Base-by-base conservation (phyloP, 176 grass and related monocot genomes). In the Rhynchospora breviuscula region DNA sequence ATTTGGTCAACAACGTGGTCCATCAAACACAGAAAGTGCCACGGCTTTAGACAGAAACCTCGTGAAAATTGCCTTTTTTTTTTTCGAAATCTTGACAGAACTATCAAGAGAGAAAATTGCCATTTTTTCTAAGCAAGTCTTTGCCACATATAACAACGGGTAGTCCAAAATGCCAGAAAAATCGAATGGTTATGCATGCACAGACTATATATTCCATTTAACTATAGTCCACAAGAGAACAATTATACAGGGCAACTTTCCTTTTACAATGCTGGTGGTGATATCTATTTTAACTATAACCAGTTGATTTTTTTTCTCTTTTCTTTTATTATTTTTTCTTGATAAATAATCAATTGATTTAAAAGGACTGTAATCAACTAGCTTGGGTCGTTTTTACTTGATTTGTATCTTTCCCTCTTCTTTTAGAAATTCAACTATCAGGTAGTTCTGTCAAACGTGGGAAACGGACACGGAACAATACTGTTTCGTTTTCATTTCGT, bases 181-280 rank as follows among this genome's bases (percentile, higher is more conserved):
- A 78, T 78, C 12, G 53, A 45, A 78, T 78, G 47, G 47, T 56
- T 56, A 0, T 22, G 21, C 21, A 79, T 35, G 19, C 35, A 75
- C 48, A 8, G 47, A 17, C 62, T 80, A n/a, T 44, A 80, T 21
- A 79, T 8, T 12, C 78, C 54, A 62, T 63, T 63, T 62, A 60
- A 80, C 29, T 80, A 63, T 63, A 80, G 78, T 80, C 78, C 78
- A 80, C 57, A 60, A 63, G 57, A 5, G 33, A 81, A 63, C 58
- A 81, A 80, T 81, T 10, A 79, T 22, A 79, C 5, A 22, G 12
- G 46, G 46, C 5, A 79, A 6, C 75, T 79, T 57, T n/a, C 52
- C 35, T 79, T 78, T 79, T 81, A n/a, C 23, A 47, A 60, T 33
- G 33, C 8, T 81, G 56, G 54, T 40, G 57, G 78, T 79, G 78